Base-by-base conservation (phyloP, 1,284 basidiomycete genomes). In the Fistulinella staudtii region DNA sequence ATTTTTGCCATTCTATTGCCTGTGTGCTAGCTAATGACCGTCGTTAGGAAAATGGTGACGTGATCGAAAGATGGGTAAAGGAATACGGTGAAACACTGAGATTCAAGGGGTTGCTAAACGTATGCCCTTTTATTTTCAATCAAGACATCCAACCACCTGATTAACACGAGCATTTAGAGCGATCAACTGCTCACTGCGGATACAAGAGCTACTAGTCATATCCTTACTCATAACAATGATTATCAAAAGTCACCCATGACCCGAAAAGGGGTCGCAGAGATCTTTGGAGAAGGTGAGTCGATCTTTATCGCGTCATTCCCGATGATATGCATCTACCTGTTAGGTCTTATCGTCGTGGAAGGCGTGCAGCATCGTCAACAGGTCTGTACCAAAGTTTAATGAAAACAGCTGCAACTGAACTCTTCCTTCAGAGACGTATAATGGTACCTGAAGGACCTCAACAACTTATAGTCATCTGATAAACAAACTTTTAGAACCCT, bases 81-180 rank as follows among this genome's bases (percentile, higher is more conserved):
- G 54, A 78, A 46, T 79, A 81, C 50, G 82, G 82, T 0, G 52
- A 53, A 3, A 77, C 73, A 1, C 54, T 81, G 36, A 71, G 60
- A 42, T 77, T 73, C 45, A 68, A 68, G 41, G 65, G 64, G 0
- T 52, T 77, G 2, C 21, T 45, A 0, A 31, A 17, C 9, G 39
- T 50, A 9, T 9, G 37, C 24, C 17, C 11, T 21, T n/a, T 22
- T 15, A 7, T 1, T 29, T 9, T 7, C 13, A 22, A 6, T 11
- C 10, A 3, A 14, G n/a, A 13, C 20, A 13, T 15, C 11, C 15
- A n/a, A 13, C 9, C 17, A 8, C 3, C 4, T 23, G 10, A 21
- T 30, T 53, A 15, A 35, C 6, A 6, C 14, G 9, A 15, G 15
- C 10, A 29, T 23, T 18, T 41, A 65, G 62, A 29, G 29, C 11